Percentiles rank a stretch among this genome's conserved stretches.
Conservation (phyloP, 371 early-diverging fungal genomes). For the Apophysomyces trapeziformis region DNA sequence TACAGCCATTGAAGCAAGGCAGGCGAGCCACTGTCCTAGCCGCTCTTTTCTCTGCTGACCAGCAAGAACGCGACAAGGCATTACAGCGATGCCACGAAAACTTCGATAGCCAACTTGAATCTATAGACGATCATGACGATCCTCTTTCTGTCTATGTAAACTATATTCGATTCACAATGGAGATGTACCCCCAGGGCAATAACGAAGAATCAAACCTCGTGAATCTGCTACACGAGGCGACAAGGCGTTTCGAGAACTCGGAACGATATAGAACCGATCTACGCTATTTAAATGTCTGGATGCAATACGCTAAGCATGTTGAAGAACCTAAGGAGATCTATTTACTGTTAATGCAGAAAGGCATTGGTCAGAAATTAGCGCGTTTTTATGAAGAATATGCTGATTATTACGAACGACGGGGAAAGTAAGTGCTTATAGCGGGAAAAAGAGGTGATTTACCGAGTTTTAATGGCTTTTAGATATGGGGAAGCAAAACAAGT, state of each 20-base stretch:
- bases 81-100: conserved; percentile 39
- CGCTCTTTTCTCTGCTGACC: conserved; percentile 33
- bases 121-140: conserved; percentile 66
- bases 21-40: conserved; percentile 64
- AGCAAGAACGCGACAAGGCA: conserved; percentile 33
- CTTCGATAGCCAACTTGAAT: conserved; percentile 55
- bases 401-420: conserved; percentile 52
- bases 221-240: conserved; percentile 62
- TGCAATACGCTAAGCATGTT: conserved; percentile 64
- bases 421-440: conserved; percentile 40
- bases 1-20: conserved; percentile 70
- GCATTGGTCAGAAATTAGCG: conserved; percentile 71
- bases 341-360: conserved; percentile 66
- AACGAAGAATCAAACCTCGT: conserved; percentile 58
- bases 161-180: conserved; percentile 77
- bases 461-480: conserved; percentile 22
- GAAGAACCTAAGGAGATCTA: conserved; percentile 70
- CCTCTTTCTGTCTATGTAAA: conserved; percentile 75
- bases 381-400: conserved; percentile 85
- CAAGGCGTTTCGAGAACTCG: conserved; percentile 63
- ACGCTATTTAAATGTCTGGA: conserved; percentile 77
- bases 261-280: conserved; percentile 75
- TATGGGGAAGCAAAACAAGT: conserved; percentile 58
- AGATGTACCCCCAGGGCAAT: conserved; percentile 71
- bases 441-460: no score